These are phyloP conservation scores for Suhomyces panamericanus DNA, from an alignment of 1,139 yeast genomes.

Conservation along the genomic window DNA sequence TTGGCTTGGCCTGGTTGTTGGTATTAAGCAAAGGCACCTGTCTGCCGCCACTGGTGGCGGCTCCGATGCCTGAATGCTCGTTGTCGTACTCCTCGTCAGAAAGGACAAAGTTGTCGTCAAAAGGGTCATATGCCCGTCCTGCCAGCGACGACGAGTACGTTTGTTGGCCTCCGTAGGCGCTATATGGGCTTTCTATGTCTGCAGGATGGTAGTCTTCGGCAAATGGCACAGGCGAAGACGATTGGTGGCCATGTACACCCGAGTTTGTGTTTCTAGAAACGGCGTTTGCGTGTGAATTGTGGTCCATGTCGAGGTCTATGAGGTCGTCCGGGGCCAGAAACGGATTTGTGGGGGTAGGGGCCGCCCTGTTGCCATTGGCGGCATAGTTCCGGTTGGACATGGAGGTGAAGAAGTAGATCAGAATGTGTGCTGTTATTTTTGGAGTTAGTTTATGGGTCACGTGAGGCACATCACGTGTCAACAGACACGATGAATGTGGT, in stretches of 20 bases:
- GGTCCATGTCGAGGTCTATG: conserved; percentile 32
- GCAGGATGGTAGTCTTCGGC: conserved; percentile 1
- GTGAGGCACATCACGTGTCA: background rate
- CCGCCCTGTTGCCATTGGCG: conserved; percentile 3
- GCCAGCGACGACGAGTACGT: background rate
- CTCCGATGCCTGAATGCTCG: conserved; percentile 8
- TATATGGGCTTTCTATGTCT: conserved; percentile 12
- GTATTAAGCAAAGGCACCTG: conserved; percentile 30
- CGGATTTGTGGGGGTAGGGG: conserved; percentile 5
- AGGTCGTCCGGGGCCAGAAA: conserved; percentile 23
- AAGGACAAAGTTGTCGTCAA: conserved; percentile 37
- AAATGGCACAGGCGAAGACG: background rate
- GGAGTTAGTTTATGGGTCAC: background rate
- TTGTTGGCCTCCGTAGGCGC: conserved; percentile 9
- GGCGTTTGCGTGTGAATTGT: background rate
- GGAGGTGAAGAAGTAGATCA: conserved; percentile 4
- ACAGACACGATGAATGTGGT: too few species aligned
- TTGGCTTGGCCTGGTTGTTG: conserved; percentile 18
- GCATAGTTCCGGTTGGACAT: conserved; percentile 6
- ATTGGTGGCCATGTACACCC: background rate
- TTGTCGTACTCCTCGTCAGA: conserved; percentile 35
- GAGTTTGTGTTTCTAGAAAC: background rate
- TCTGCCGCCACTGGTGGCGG: conserved; percentile 12
- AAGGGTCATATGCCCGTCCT: conserved; percentile 26
- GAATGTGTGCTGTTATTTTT: conserved; percentile 5